Percentiles rank a stretch among this genome's conserved stretches.
Conservation (phyloP, 495 filamentous ascomycete genomes). For the Trichoderma asperelloides region DNA sequence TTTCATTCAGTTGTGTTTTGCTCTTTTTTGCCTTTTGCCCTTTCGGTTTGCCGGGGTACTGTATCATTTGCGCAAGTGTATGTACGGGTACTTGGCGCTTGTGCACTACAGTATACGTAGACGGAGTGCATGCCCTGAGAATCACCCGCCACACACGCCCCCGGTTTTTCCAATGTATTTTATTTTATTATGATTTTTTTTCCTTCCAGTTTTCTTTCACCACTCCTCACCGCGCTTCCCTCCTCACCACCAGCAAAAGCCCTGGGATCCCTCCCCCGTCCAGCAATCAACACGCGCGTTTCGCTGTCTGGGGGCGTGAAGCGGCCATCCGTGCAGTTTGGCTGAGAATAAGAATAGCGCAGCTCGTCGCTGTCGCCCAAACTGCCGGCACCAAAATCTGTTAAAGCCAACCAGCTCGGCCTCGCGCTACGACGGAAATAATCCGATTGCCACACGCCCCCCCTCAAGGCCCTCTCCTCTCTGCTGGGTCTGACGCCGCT, state of each 20-base stretch:
- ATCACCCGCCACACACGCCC: not conserved
- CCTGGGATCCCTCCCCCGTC: not conserved
- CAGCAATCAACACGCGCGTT: not conserved
- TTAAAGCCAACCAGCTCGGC: not conserved
- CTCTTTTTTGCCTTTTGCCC: conserved; percentile 13
- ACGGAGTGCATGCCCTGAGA: conserved; percentile 14
- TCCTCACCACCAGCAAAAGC: not conserved
- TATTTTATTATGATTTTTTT: not conserved
- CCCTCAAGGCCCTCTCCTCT: not conserved
- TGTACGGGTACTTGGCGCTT: no score
- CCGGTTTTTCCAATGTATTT: not conserved
- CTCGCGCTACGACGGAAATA: conserved; percentile 6
- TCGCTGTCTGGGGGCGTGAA: not conserved
- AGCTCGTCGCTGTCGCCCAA: not conserved
- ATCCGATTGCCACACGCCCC: conserved; percentile 3
- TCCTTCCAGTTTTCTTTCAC: not conserved
- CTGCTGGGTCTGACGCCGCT: conserved; percentile 2
- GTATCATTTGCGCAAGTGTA: no score
- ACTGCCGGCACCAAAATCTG: not conserved
- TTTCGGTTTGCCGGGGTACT: not conserved
- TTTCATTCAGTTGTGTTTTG: conserved; percentile 5
- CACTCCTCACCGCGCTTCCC: not conserved
- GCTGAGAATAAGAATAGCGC: not conserved
- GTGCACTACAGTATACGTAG: conserved; percentile 17
- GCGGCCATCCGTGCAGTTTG: not conserved